These are phyloP conservation scores for Diaporthe ilicicola DNA, from an alignment of 2,329 filamentous ascomycete genomes.

Conservation along the genomic window DNA sequence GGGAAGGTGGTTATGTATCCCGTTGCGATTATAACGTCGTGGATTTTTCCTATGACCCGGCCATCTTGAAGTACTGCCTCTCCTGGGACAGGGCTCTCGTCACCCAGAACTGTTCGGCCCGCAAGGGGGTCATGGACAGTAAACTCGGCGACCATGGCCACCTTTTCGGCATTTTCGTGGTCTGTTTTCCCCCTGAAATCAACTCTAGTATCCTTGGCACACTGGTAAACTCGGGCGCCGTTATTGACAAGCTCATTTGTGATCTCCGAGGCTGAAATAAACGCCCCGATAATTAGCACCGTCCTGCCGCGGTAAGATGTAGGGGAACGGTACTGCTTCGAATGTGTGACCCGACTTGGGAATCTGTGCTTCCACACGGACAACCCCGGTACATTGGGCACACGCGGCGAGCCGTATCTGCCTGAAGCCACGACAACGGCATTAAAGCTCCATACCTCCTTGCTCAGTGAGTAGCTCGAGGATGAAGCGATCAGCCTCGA, in stretches of 20 bases:
- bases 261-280: not conserved
- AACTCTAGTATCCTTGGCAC: not conserved
- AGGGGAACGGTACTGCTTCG: constrained; percentile 47
- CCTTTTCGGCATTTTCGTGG: not conserved
- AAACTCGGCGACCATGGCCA: not conserved
- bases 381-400: constrained; percentile 50
- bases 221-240: not conserved
- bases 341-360: constrained; percentile 49
- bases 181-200: not conserved
- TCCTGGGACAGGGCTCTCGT: not conserved
- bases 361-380: constrained; percentile 44
- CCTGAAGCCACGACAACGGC: constrained; percentile 50
- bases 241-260: not conserved
- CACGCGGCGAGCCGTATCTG: constrained; percentile 48
- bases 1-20: not conserved
- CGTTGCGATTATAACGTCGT: constrained; percentile 1
- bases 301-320: constrained; percentile 33
- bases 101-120: not conserved
- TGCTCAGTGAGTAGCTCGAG: constrained; percentile 50
- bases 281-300: not conserved
- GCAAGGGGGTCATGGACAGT: not conserved
- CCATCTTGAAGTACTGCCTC: not conserved
- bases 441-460: constrained; percentile 48
- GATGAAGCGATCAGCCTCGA: not conserved
- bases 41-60: not conserved